phyloP scores from a whole-genome alignment of 2,329 filamentous ascomycete species.

The Talaromyces islandicus region DNA sequence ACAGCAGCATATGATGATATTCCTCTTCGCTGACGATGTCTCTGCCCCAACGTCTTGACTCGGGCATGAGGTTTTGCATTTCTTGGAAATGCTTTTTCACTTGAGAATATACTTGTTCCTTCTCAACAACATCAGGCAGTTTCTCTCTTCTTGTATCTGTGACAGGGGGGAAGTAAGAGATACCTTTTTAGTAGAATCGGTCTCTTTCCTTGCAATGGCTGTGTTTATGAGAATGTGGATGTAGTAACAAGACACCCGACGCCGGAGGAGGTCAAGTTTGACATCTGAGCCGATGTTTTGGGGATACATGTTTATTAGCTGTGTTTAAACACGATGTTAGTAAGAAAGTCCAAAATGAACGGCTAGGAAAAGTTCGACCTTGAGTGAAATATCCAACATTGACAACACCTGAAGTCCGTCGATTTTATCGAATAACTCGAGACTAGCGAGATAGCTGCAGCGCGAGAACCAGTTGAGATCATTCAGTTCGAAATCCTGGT shows the following conservation, averaged over 20 bases:
- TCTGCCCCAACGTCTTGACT: neutral
- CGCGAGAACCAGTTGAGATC: slow-evolving; percentile 10
- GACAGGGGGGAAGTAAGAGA: neutral
- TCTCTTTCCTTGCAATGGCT: slow-evolving; percentile 44
- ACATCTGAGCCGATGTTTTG: slow-evolving; percentile 14
- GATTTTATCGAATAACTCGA: neutral
- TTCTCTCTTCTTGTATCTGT: neutral
- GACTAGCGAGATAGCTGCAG: slow-evolving; percentile 1
- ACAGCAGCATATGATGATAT: neutral
- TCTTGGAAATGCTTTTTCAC: neutral
- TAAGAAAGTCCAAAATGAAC: slow-evolving; percentile 25
- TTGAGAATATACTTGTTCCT: slow-evolving; percentile 1
- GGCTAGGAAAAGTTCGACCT: neutral
- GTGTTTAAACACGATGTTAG: neutral
- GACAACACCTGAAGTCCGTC: neutral
- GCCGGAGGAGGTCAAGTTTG: slow-evolving; percentile 49
- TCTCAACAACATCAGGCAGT: neutral
- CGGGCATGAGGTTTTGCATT: neutral
- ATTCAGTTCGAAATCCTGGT: neutral
- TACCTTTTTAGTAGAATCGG: slow-evolving; percentile 35
- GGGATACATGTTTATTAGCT: slow-evolving; percentile 38
- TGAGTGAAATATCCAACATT: neutral
- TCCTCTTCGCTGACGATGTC: neutral
- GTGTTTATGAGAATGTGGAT: slow-evolving; percentile 46
- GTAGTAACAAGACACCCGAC: slow-evolving; percentile 66